Evolutionary conservation across 2,329 filamentous ascomycete genomes (phyloP).

Genomic region (Pestalotiopsis sp.): DNA sequence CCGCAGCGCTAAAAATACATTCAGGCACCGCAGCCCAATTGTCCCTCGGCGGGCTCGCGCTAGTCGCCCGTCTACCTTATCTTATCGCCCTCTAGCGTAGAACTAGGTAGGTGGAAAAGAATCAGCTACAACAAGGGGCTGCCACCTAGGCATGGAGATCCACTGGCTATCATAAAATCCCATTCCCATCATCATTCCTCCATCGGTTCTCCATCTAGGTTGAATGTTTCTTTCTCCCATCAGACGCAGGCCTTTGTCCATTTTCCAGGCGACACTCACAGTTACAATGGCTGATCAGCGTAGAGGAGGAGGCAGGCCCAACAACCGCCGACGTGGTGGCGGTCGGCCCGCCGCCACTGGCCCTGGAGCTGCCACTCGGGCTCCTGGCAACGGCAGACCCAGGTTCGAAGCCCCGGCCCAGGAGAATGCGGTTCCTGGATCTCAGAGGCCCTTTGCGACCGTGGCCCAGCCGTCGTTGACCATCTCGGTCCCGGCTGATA

Average conservation of each 20-base stretch:
- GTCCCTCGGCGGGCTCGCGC: background rate
- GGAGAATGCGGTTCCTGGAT: background rate
- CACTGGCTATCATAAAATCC: background rate
- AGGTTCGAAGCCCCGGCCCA: background rate
- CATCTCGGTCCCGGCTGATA: slow-evolving; percentile 43
- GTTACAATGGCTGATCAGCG: background rate
- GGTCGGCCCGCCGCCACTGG: background rate
- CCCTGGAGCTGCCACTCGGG: background rate
- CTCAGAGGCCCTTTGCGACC: background rate
- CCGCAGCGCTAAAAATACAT: background rate
- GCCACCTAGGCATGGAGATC: background rate
- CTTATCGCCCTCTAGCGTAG: background rate
- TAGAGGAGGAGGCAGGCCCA: slow-evolving; percentile 1
- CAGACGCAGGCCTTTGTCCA: background rate
- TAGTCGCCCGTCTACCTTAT: background rate
- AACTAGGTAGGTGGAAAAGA: slow-evolving; percentile 1
- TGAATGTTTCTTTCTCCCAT: background rate
- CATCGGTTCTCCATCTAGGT: background rate
- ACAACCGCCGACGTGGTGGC: background rate
- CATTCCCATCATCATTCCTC: background rate
- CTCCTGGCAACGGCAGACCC: background rate
- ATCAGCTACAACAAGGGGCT: background rate
- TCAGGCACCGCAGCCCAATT: background rate
- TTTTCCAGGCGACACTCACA: background rate
- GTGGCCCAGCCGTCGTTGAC: slow-evolving; percentile 38